Conservation (phyloP, 2,329 filamentous ascomycete genomes). For the Xylariaceae sp. region DNA sequence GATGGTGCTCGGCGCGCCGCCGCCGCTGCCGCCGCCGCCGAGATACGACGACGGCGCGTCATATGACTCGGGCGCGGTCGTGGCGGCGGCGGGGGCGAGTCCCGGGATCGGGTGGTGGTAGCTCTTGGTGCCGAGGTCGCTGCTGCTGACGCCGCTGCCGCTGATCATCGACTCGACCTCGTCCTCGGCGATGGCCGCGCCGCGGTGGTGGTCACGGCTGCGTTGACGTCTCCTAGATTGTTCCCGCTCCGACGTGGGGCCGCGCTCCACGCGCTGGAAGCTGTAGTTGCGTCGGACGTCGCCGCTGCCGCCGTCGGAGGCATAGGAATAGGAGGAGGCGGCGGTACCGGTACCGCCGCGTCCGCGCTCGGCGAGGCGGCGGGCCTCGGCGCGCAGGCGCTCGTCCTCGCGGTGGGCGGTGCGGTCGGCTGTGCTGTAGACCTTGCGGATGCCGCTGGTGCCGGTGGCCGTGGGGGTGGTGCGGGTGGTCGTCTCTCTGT, state of each 20-base stretch:
- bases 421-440: slow-evolving; percentile 53
- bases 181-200: slow-evolving; percentile 21
- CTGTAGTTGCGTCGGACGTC: slow-evolving; percentile 41
- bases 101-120: slow-evolving; percentile 51
- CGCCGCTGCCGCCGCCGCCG: slow-evolving; percentile 3
- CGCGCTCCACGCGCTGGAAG: slow-evolving; percentile 39
- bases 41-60: too few species aligned
- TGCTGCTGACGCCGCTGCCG: slow-evolving; percentile 28
- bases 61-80: slow-evolving; percentile 2
- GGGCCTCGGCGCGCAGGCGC: slow-evolving; percentile 48
- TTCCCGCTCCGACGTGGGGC: slow-evolving; percentile 10
- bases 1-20: too few species aligned
- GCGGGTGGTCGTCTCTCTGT: background rate
- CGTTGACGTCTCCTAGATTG: slow-evolving; percentile 19
- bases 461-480: slow-evolving; percentile 14
- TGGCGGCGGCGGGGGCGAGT: slow-evolving; percentile 27
- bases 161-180: slow-evolving; percentile 12
- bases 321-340: too few species aligned
- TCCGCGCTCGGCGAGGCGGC: slow-evolving; percentile 46
- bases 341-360: too few species aligned
- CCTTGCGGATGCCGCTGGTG: slow-evolving; percentile 49
- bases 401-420: slow-evolving; percentile 44
- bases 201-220: slow-evolving; percentile 10
- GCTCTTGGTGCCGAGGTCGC: slow-evolving; percentile 50
- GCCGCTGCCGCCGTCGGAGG: slow-evolving; percentile 20